Base-by-base conservation (phyloP, 2,329 filamentous ascomycete genomes). In the Aaosphaeria pasadenensis region DNA sequence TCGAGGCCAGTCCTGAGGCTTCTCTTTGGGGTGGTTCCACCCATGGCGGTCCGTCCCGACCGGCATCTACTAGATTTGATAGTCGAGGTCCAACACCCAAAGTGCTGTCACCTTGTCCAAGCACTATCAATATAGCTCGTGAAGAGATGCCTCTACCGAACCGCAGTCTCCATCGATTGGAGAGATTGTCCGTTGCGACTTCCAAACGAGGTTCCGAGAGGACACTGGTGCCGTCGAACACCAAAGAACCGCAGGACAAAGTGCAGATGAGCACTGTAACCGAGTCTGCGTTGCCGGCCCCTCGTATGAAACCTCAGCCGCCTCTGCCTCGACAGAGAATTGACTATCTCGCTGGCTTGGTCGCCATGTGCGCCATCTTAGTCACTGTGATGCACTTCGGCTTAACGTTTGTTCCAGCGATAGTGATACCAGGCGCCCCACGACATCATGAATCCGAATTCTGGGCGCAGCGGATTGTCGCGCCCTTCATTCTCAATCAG, bases 271-370 rank as follows among this genome's bases (percentile, higher is more conserved):
- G 58, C 41, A 65, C 57, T 5, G 63, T 66, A 6, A 64, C 59
- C 2, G 60, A 63, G 40, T 59, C 63, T 5, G 58, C 59, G 33
- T 39, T 66, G 5, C 63, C 63, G 41, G 60, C 58, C 30, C 63
- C 63, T 3, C 59, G 62, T 31, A 64, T 65, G 57, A 48, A 49
- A 42, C 38, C 56, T 5, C 61, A 63, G 11, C 63, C 62, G n/a
- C 54, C 58, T 4, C 51, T 54, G 11, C 53, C 55, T 9, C 56
- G 60, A 4, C 38, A 61, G 24, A 68, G 74, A 32, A 68, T 77
- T 38, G 75, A 77, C 52, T 72, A 77, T 55, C 62, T 78, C 13
- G 74, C 75, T 9, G 75, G 75, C 33, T 58, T 78, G 4, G 71
- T 76, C 7, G 72, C 72, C 1, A 44, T 77, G 5, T 73, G 69